phyloP scores from a whole-genome alignment of 2,329 filamentous ascomycete genomes.

The Coniochaeta ligniaria region DNA sequence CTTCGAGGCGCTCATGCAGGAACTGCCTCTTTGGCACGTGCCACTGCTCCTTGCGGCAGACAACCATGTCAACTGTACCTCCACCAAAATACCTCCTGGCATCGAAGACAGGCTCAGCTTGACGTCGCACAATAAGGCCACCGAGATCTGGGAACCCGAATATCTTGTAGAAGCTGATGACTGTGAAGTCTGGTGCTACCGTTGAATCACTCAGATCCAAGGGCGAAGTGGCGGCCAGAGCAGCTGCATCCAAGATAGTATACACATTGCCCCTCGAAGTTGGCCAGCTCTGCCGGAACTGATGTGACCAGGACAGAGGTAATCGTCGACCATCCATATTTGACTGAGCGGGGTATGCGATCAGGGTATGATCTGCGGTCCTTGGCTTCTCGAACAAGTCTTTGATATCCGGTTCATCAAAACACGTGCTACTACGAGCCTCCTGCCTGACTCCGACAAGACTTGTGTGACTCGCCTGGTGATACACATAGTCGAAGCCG shows the following conservation, averaged over 20 bases:
- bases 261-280: constrained; percentile 34
- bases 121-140: constrained; percentile 72
- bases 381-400: constrained; percentile 8
- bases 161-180: constrained; percentile 93
- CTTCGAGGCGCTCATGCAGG: constrained; percentile 78
- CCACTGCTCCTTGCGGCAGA: constrained; percentile 72
- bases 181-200: constrained; percentile 72
- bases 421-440: constrained; percentile 57
- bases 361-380: constrained; percentile 31
- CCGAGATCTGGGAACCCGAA: constrained; percentile 94
- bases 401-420: constrained; percentile 57
- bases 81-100: constrained; percentile 81
- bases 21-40: constrained; percentile 66
- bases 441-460: constrained; percentile 73
- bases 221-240: constrained; percentile 68
- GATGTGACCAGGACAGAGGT: constrained; percentile 38
- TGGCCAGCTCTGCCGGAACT: constrained; percentile 13
- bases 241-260: constrained; percentile 78
- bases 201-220: constrained; percentile 60
- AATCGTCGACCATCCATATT: constrained; percentile 81
- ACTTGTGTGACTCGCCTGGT: constrained; percentile 80
- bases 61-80: constrained; percentile 87
- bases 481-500: constrained; percentile 81
- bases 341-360: constrained; percentile 86
- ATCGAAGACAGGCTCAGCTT: constrained; percentile 55